Base-by-base conservation (phyloP, 345 rosid species). In the Bretschneidera sinensis region DNA sequence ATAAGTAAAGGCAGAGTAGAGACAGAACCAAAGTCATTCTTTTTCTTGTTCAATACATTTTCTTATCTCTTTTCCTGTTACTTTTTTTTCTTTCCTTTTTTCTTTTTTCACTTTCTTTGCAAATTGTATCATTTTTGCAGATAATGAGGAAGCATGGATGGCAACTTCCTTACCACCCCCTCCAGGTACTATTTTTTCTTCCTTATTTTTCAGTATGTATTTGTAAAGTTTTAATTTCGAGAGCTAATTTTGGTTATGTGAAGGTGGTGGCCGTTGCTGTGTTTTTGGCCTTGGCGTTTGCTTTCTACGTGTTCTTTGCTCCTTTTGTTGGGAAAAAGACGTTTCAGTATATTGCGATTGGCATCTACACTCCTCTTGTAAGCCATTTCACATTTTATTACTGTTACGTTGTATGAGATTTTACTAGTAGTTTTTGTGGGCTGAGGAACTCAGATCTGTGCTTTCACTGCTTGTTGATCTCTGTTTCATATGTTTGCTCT, bases 191-290 rank as follows among this genome's bases (percentile, higher is more conserved):
- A n/a, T 61, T 31, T 31, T 31, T 31, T 9, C 35, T 31, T 31
- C 6, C 35, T 4, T 4, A 31, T 31, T 4, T 31, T 31, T 31
- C 35, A 31, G 9, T 39, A 39, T 4, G 16, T 31, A 31, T 31
- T 31, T 31, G 4, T 31, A 4, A 9, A 31, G 4, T 31, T 31
- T 4, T 31, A 31, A 31, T 31, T 31, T 31, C 9, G 35, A 31
- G 35, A 48, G 34, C 33, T 51, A 62, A 33, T 33, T 74, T 64
- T 66, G 14, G 54, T 43, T 73, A 62, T 74, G 54, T 67, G 73
- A 71, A 88, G 99, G 99, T 94, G 81, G 99, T 94, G 70, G 99
- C 97, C 64, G 96, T 90, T 78, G 92, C 97, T 63, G 99, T 94
- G 63, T 94, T 94, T 76, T 71, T 94, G 80, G 99, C 99, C 24